These are phyloP conservation scores for Globisporangium cystogenes DNA, from an alignment of 352 stramenopile genomes.

Conservation along the genomic window DNA sequence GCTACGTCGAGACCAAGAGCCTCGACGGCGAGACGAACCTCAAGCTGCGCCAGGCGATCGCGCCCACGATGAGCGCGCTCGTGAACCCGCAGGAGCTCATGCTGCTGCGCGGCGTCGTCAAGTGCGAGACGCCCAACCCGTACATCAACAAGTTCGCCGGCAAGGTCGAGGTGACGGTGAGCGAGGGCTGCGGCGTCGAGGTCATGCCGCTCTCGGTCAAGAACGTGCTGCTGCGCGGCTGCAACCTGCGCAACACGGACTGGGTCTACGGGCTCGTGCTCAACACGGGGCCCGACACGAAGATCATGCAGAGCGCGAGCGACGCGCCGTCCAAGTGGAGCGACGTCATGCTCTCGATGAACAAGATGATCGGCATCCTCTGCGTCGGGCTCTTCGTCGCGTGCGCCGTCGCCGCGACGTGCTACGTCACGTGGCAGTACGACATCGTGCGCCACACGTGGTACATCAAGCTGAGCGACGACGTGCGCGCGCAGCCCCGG, in stretches of 20 bases:
- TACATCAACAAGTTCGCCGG: conserved; percentile 16
- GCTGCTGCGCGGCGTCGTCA: background rate
- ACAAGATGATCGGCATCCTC: conserved; percentile 76
- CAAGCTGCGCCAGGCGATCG: conserved; percentile 67
- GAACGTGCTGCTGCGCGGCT: conserved; percentile 87
- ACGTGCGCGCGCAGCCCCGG: background rate
- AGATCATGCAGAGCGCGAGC: conserved; percentile 79
- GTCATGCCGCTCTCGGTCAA: conserved; percentile 63
- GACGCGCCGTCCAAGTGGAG: conserved; percentile 68
- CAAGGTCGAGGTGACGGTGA: background rate
- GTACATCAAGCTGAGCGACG: background rate
- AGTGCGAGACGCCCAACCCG: conserved; percentile 24
- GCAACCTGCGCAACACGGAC: conserved; percentile 84
- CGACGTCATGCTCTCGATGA: conserved; percentile 38
- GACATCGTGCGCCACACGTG: conserved; percentile 1
- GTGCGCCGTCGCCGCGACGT: conserved; percentile 47
- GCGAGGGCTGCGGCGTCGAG: conserved; percentile 1
- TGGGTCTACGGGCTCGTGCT: conserved; percentile 87
- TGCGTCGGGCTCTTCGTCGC: conserved; percentile 60
- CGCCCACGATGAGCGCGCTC: background rate
- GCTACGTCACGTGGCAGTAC: conserved; percentile 46
- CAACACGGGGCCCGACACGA: conserved; percentile 83
- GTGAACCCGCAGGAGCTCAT: conserved; percentile 1
- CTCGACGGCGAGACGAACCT: conserved; percentile 90
- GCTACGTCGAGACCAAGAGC: conserved; percentile 87